Evolutionary conservation across 1,139 yeast genomes (phyloP).

Genomic region (Taphrina pruni): DNA sequence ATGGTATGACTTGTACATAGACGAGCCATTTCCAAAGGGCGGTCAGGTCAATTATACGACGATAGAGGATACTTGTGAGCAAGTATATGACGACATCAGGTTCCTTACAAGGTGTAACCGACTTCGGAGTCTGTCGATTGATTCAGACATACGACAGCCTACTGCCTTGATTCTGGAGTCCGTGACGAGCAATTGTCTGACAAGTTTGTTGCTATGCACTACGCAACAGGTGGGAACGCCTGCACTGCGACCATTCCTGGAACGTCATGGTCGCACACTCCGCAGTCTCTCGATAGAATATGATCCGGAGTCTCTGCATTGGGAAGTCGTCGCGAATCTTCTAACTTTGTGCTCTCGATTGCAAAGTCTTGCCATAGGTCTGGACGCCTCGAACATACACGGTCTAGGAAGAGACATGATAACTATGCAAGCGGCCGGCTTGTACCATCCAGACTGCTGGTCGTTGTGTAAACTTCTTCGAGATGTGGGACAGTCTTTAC

Average conservation of each 20-base stretch:
- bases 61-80: too few relatives aligned
- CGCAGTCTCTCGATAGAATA: not conserved
- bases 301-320: not conserved
- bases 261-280: not conserved
- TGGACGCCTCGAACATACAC: not conserved
- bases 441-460: conserved; percentile 1
- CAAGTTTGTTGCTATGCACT: not conserved
- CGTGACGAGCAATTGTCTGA: not conserved
- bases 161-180: too few relatives aligned
- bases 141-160: too few relatives aligned
- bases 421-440: not conserved
- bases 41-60: too few relatives aligned
- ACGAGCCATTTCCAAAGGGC: too few relatives aligned
- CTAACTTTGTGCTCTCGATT: too few relatives aligned
- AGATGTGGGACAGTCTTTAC: not conserved
- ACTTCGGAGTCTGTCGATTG: not conserved
- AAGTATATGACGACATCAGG: not conserved
- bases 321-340: too few relatives aligned
- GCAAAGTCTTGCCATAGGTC: not conserved
- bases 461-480: not conserved
- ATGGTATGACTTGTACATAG: too few relatives aligned
- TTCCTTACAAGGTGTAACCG: not conserved
- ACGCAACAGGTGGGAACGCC: not conserved
- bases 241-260: too few relatives aligned
- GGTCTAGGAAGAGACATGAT: not conserved